Conservation (phyloP, 192 early-diverging fungal genomes). For the Martensiomyces pterosporus region DNA sequence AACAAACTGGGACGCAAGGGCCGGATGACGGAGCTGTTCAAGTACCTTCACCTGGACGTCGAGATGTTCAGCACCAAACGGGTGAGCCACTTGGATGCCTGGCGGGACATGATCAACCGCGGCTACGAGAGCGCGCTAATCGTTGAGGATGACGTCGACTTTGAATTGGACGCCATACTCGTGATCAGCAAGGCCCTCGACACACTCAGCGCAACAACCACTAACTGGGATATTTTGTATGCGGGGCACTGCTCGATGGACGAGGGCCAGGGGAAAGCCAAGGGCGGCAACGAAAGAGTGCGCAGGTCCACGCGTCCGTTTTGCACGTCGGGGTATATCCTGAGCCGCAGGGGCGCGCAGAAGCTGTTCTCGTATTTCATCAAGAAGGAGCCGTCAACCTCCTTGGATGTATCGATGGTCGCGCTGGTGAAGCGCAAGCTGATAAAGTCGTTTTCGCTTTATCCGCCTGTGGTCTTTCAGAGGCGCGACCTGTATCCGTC, state of each 20-base stretch:
- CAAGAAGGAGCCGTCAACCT: slow-evolving; percentile 5
- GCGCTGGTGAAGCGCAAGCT: slow-evolving; percentile 39
- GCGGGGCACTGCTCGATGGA: slow-evolving; percentile 50
- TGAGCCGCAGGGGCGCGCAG: slow-evolving; percentile 42
- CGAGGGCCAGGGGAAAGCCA: slow-evolving; percentile 15
- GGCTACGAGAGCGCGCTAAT: slow-evolving; percentile 33
- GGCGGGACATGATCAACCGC: slow-evolving; percentile 43
- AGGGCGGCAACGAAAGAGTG: not conserved
- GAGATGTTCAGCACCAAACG: slow-evolving; percentile 22
- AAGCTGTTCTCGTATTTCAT: slow-evolving; percentile 41
- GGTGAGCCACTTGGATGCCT: slow-evolving; percentile 29
- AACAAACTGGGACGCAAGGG: slow-evolving; percentile 22
- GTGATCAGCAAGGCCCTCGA: slow-evolving; percentile 16
- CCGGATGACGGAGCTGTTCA: slow-evolving; percentile 32
- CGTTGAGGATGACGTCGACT: slow-evolving; percentile 51
- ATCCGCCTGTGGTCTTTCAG: slow-evolving; percentile 48
- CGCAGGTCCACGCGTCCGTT: slow-evolving; percentile 34
- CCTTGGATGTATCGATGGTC: slow-evolving; percentile 2
- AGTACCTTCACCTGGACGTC: slow-evolving; percentile 26
- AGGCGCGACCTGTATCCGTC: slow-evolving; percentile 45
- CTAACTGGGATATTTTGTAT: slow-evolving; percentile 45
- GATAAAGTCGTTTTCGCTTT: slow-evolving; percentile 26
- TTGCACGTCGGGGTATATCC: slow-evolving; percentile 46
- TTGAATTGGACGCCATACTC: slow-evolving; percentile 27
- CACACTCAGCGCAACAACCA: not conserved